These are phyloP conservation scores for Penicillium verhagenii DNA, from an alignment of 495 filamentous ascomycete genomes.

Conservation along the genomic window DNA sequence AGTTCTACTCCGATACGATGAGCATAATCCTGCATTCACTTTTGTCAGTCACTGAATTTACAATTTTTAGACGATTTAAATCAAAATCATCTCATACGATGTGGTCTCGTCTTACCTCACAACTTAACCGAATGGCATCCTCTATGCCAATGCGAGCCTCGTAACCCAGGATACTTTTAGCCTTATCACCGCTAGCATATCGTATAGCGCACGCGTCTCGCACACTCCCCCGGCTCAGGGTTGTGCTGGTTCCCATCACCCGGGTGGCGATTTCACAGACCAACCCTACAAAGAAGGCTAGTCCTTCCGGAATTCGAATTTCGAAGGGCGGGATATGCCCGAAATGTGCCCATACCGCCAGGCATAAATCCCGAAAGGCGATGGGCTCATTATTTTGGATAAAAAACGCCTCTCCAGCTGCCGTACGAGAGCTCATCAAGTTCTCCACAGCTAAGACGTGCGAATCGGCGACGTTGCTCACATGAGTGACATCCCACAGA, in stretches of 20 bases:
- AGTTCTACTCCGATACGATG: conserved; percentile 34
- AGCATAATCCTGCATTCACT: conserved; percentile 36
- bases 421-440: conserved; percentile 51
- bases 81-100: neutral
- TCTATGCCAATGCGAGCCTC: conserved; percentile 54
- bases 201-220: conserved; percentile 52
- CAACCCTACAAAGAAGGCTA: conserved; percentile 51
- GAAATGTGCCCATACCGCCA: conserved; percentile 59
- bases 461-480: conserved; percentile 60
- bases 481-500: conserved; percentile 61
- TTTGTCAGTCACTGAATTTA: neutral
- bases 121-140: conserved; percentile 53
- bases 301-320: conserved; percentile 48
- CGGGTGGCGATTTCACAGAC: conserved; percentile 52
- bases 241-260: conserved; percentile 46
- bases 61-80: neutral
- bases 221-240: conserved; percentile 56
- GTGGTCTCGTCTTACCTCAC: conserved; percentile 36
- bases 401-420: conserved; percentile 62
- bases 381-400: conserved; percentile 64
- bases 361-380: conserved; percentile 58
- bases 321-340: conserved; percentile 53
- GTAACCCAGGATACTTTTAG: conserved; percentile 56
- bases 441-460: conserved; percentile 63
- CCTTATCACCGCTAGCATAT: conserved; percentile 59